Evolutionary conservation across 169 alveolate genomes (phyloP), one percentile per base, ranked within the genome.

Genomic region (Plasmodium coatneyi): DNA sequence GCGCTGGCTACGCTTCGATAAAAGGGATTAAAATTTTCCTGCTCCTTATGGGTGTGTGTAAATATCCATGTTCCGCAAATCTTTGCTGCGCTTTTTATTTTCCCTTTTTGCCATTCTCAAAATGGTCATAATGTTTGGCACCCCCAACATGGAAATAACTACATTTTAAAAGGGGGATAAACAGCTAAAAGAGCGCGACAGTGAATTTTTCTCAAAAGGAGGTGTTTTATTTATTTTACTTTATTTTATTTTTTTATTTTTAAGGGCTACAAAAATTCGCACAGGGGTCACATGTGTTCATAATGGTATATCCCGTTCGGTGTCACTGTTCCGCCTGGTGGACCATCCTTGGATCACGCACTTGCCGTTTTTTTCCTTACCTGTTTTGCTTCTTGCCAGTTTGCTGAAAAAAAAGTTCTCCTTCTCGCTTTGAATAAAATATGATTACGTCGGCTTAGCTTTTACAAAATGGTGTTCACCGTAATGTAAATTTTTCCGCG

Each of bases 101-200:
- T 30, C 71, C 49, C 34, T 4, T 36, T 12, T 41, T 79, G 54
- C n/a, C 60, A 79, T 41, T 79, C 1, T n/a, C 28, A 0, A 28
- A 41, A 79, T 79, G 39, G 32, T 41, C 28, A 79, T 79, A 16
- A 79, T 79, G 32, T 36, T 79, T 79, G 46, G 39, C 49, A 79
- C 56, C 28, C 30, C 76, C 76, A 66, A 28, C 5, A 19, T 7
- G 39, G n/a, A 30, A 79, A 43, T 14, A 28, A 79, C 84, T 39
- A 16, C 49, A 79, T 25, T 79, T 79, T 79, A 30, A 79, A 34
- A 79, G 30, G 34, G 19, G 16, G 39, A 2, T 22, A 79, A 32
- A 41, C 46, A 25, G 56, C 28, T 16, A 36, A 25, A 46, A 43
- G 7, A 79, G 60, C 22, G 30, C 70, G 19, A 43, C 84, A 22